These are phyloP conservation scores for Alternaria hordeiaustralica DNA, from an alignment of 2,329 filamentous ascomycete species.

Conservation along the genomic window DNA sequence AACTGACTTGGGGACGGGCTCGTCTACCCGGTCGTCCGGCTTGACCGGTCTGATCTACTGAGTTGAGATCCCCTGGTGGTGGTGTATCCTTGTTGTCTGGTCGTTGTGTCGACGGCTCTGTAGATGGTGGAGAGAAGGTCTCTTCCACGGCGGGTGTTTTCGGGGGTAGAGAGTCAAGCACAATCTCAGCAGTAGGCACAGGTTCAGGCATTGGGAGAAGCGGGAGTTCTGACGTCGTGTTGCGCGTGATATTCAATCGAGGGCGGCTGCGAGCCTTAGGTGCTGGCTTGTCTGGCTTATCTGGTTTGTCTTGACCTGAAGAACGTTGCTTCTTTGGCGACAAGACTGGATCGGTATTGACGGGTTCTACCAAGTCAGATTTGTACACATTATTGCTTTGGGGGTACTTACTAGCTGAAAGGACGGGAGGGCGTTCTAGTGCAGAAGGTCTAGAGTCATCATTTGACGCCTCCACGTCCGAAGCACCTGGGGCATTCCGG, in stretches of 20 bases:
- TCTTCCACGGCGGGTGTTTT: conserved; percentile 49
- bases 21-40: conserved; percentile 52
- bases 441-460: conserved; percentile 27
- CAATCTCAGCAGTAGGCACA: conserved; percentile 35
- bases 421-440: conserved; percentile 45
- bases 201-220: conserved; percentile 29
- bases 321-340: conserved; percentile 51
- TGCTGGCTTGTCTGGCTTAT: conserved; percentile 30
- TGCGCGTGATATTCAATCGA: conserved; percentile 36
- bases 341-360: conserved; percentile 56
- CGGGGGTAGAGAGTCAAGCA: conserved; percentile 46
- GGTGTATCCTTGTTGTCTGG: conserved; percentile 52
- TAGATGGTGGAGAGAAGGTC: conserved; percentile 54
- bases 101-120: conserved; percentile 49
- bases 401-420: conserved; percentile 52
- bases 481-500: conserved; percentile 29
- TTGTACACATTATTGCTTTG: conserved; percentile 13
- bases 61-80: conserved; percentile 50
- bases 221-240: conserved; percentile 27
- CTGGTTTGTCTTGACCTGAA: conserved; percentile 33
- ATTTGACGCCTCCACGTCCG: conserved; percentile 22
- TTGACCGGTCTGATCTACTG: conserved; percentile 41
- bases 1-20: conserved; percentile 56
- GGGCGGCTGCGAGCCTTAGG: conserved; percentile 30
- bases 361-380: conserved; percentile 51